Percentiles rank a stretch among this genome's conserved stretches.
Evolutionary conservation across 1,139 yeast genomes (phyloP).

Genomic region (Saccharomyces hybrid): DNA sequence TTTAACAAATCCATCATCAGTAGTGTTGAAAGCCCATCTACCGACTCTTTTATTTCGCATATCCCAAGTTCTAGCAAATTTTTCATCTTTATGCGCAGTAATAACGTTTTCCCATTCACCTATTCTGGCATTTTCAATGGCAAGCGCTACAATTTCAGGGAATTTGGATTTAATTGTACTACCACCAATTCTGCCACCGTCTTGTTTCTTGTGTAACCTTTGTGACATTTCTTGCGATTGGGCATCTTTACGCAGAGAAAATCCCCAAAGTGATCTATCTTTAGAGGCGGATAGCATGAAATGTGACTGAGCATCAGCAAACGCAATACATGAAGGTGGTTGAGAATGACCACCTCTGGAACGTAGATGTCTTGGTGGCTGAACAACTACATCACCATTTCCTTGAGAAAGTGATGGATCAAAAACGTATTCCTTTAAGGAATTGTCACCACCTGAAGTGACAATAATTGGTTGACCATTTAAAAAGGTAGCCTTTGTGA

Average conservation of each 20-base stretch:
- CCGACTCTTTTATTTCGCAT: constrained; percentile 79
- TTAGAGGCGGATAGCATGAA: constrained; percentile 79
- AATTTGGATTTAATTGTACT: constrained; percentile 46
- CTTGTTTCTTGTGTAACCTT: constrained; percentile 47
- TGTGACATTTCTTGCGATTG: constrained; percentile 94
- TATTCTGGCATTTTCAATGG: constrained; percentile 69
- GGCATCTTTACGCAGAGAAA: constrained; percentile 89
- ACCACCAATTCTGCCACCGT: constrained; percentile 57
- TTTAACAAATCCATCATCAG: constrained; percentile 76
- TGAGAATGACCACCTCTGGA: constrained; percentile 96
- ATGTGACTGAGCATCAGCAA: constrained; percentile 78
- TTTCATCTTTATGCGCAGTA: constrained; percentile 84
- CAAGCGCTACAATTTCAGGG: constrained; percentile 66
- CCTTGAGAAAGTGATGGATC: constrained; percentile 77
- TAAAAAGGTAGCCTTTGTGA: constrained; percentile 65
- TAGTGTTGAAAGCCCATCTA: constrained; percentile 56
- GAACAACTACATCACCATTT: constrained; percentile 48
- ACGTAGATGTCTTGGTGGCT: constrained; percentile 88
- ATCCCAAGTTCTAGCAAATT: constrained; percentile 88
- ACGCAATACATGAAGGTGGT: constrained; percentile 72
- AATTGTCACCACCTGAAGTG: constrained; percentile 90
- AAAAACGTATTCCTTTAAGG: constrained; percentile 81
- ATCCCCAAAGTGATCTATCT: constrained; percentile 83
- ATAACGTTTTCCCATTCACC: constrained; percentile 93
- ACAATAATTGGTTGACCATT: constrained; percentile 89